phyloP scores from a whole-genome alignment of 306 rosid species.

The Trifolium dubium region DNA sequence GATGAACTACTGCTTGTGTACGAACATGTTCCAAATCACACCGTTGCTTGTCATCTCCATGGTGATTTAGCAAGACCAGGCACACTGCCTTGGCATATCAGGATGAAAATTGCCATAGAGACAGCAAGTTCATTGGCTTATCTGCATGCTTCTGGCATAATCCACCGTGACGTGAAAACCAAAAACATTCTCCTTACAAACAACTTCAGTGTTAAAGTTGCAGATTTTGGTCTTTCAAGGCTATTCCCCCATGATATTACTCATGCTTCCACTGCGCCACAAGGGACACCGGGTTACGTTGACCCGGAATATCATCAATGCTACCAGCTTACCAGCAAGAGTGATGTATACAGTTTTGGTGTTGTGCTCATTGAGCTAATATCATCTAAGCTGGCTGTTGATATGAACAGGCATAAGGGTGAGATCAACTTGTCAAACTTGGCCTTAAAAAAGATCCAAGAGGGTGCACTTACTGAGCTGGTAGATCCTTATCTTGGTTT shows the following conservation, averaged over 20 bases:
- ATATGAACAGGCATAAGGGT: constrained; percentile 53
- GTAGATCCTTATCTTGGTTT: constrained; percentile 64
- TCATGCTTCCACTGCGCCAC: constrained; percentile 53
- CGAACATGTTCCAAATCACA: constrained; percentile 63
- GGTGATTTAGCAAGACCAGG: constrained; percentile 44
- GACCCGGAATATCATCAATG: constrained; percentile 44
- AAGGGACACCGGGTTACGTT: constrained; percentile 52
- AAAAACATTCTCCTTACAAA: constrained; percentile 49
- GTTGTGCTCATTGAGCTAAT: constrained; percentile 61
- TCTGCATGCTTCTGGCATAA: constrained; percentile 73
- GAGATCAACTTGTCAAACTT: constrained; percentile 73
- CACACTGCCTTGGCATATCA: constrained; percentile 40
- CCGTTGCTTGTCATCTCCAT: constrained; percentile 75
- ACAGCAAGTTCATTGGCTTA: constrained; percentile 68
- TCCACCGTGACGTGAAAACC: constrained; percentile 79
- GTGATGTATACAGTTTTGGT: constrained; percentile 56
- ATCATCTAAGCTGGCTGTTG: constrained; percentile 78
- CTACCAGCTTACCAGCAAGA: constrained; percentile 45
- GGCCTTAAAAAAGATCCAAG: constrained; percentile 62
- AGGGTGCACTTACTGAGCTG: constrained; percentile 55
- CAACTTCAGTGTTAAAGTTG: constrained; percentile 41
- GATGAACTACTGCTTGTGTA: constrained; percentile 62
- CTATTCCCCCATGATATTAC: constrained; percentile 35
- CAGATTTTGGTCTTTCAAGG: constrained; percentile 55
- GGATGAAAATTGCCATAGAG: constrained; percentile 71